Evolutionary conservation across 1,284 basidiomycete species (phyloP).

Genomic region (Irpex rosettiformis): DNA sequence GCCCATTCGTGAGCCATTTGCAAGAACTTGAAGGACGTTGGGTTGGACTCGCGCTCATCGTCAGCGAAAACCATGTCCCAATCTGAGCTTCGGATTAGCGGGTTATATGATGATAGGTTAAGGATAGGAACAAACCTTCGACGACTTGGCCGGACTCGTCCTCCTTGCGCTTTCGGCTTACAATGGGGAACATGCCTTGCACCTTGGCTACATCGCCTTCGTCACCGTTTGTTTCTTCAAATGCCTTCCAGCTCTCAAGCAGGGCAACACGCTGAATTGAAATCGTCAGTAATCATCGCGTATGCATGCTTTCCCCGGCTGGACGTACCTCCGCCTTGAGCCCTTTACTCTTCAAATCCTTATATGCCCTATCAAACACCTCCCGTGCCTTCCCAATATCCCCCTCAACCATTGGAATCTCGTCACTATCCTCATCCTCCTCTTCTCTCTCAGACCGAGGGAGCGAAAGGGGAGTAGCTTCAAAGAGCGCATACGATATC

Average conservation of each 20-base stretch:
- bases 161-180: conserved; percentile 82
- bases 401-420: conserved; percentile 64
- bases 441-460: conserved; percentile 69
- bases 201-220: conserved; percentile 71
- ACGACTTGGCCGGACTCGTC: conserved; percentile 82
- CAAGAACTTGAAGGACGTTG: conserved; percentile 90
- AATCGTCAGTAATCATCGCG: conserved; percentile 4
- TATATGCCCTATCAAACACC: conserved; percentile 86
- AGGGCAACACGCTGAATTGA: conserved; percentile 73
- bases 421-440: conserved; percentile 73
- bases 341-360: conserved; percentile 74
- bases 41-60: conserved; percentile 90
- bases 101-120: background rate
- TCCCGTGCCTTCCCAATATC: conserved; percentile 68
- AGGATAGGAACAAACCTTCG: conserved; percentile 71
- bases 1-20: conserved; percentile 91
- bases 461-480: conserved; percentile 65
- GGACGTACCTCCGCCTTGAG: conserved; percentile 84
- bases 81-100: conserved; percentile 62
- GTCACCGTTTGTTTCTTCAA: conserved; percentile 78
- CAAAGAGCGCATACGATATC: conserved; percentile 79
- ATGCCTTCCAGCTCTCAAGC: conserved; percentile 90
- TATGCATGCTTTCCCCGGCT: too few relatives aligned
- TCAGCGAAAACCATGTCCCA: conserved; percentile 95
- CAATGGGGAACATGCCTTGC: conserved; percentile 86